phyloP scores from a whole-genome alignment of 805 yeast species.

The Wickerhamomyces rabaulensis region DNA sequence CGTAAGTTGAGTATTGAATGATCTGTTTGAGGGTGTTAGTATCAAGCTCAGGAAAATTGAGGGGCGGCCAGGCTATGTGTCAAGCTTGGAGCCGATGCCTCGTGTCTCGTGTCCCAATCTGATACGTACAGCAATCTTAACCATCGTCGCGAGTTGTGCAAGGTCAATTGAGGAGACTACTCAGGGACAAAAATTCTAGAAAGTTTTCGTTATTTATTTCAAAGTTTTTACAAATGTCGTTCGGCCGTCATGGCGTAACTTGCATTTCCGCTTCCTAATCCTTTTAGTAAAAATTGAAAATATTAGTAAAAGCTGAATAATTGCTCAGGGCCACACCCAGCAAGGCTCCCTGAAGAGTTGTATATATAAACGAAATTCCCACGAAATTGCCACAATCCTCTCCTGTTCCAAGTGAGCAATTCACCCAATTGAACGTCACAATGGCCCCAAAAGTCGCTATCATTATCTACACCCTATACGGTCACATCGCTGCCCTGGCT shows the following conservation, averaged over 20 bases:
- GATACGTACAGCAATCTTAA: slow-evolving; percentile 6
- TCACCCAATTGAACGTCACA: slow-evolving; percentile 2
- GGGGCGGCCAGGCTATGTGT: background rate
- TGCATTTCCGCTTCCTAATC: background rate
- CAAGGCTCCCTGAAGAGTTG: no score
- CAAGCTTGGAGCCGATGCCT: background rate
- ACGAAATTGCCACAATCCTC: background rate
- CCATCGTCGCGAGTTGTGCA: background rate
- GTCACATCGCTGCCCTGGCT: slow-evolving; percentile 68
- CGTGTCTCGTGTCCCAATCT: no score
- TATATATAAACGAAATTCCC: no score
- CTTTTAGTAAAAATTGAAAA: no score
- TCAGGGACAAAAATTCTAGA: no score
- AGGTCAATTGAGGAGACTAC: no score
- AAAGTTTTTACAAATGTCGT: no score
- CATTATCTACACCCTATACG: slow-evolving; percentile 75
- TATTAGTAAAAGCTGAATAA: background rate
- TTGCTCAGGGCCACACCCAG: background rate
- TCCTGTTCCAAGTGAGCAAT: background rate
- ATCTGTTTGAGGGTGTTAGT: slow-evolving; percentile 26
- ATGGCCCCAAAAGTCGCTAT: slow-evolving; percentile 38
- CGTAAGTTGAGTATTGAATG: slow-evolving; percentile 76
- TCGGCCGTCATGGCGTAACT: no score
- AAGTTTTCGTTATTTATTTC: no score
- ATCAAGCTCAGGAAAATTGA: no score